phyloP scores from a whole-genome alignment of 768 basidiomycete genomes.

The Boletus vinaceobasis region DNA sequence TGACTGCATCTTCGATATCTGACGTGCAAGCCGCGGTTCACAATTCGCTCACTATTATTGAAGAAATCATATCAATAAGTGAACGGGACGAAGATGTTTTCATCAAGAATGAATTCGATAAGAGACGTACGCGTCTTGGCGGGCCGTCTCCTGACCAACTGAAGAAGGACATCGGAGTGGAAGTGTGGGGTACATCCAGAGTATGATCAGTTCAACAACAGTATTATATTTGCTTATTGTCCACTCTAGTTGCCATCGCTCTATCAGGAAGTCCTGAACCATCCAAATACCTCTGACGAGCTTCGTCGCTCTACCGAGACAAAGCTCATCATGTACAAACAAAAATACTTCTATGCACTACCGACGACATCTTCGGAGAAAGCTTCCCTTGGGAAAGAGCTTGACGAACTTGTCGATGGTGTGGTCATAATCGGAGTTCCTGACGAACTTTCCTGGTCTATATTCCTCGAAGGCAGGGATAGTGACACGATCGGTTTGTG shows the following conservation, averaged over 20 bases:
- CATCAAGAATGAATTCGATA: conserved; percentile 68
- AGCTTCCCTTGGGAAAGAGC: conserved; percentile 47
- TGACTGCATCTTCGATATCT: conserved; percentile 56
- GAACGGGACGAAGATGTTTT: conserved; percentile 61
- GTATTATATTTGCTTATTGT: conserved; percentile 8
- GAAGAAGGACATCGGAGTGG: conserved; percentile 60
- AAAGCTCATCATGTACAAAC: conserved; percentile 66
- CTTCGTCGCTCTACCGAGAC: conserved; percentile 75
- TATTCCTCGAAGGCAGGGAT: conserved; percentile 74
- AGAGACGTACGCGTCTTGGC: conserved; percentile 72
- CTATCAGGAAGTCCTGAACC: conserved; percentile 78
- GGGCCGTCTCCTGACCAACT: conserved; percentile 58
- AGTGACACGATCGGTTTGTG: conserved; percentile 59
- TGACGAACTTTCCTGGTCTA: conserved; percentile 80
- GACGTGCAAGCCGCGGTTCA: conserved; percentile 60
- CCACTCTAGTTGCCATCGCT: conserved; percentile 58
- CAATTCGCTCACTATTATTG: conserved; percentile 64
- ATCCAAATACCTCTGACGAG: conserved; percentile 74
- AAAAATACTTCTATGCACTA: conserved; percentile 58
- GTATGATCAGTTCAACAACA: conserved; percentile 33
- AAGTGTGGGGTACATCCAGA: conserved; percentile 59
- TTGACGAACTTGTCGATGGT: conserved; percentile 72
- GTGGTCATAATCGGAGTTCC: conserved; percentile 71
- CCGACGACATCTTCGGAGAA: conserved; percentile 47
- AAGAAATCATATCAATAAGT: conserved; percentile 64